Percentiles rank a stretch among this genome's conserved stretches.
Evolutionary conservation across 805 yeast species (phyloP).

Genomic region (Saccharomycopsis javanensis): DNA sequence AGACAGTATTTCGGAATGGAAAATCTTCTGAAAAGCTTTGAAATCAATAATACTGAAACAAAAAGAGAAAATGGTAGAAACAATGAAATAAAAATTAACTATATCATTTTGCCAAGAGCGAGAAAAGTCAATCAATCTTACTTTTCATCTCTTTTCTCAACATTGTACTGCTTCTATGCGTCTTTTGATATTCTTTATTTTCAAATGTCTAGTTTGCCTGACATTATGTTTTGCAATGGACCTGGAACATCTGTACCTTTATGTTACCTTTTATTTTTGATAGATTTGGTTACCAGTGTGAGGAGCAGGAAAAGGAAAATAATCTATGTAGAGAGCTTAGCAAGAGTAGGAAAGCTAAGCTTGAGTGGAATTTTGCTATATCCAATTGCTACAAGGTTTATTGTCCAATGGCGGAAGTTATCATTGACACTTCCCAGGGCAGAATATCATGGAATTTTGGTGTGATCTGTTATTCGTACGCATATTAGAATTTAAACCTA

Average conservation of each 20-base stretch:
- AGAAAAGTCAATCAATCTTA: constrained; percentile 50
- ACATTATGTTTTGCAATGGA: constrained; percentile 54
- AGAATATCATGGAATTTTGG: constrained; percentile 72
- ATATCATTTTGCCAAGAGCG: constrained; percentile 42
- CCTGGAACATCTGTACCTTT: constrained; percentile 77
- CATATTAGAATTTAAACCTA: no score
- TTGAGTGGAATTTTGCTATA: constrained; percentile 64
- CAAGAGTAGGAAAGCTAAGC: constrained; percentile 68
- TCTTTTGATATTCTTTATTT: constrained; percentile 25
- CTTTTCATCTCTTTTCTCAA: constrained; percentile 37
- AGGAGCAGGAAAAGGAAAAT: constrained; percentile 41
- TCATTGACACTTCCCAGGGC: constrained; percentile 42
- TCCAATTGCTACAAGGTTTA: constrained; percentile 63
- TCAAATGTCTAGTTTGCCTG: constrained; percentile 26
- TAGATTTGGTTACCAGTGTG: constrained; percentile 35
- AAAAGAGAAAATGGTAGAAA: constrained; percentile 20
- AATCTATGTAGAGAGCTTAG: constrained; percentile 77
- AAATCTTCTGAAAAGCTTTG: constrained; percentile 24
- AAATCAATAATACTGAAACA: constrained; percentile 25
- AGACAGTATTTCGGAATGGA: constrained; percentile 15
- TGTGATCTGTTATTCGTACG: no score
- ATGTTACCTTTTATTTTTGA: constrained; percentile 43
- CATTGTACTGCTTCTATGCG: constrained; percentile 29
- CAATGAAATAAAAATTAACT: constrained; percentile 17
- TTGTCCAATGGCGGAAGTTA: constrained; percentile 84